Evolutionary conservation across 2,329 filamentous ascomycete genomes (phyloP), one percentile per base, ranked within the genome.

Genomic region (Ophiostoma sp.): DNA sequence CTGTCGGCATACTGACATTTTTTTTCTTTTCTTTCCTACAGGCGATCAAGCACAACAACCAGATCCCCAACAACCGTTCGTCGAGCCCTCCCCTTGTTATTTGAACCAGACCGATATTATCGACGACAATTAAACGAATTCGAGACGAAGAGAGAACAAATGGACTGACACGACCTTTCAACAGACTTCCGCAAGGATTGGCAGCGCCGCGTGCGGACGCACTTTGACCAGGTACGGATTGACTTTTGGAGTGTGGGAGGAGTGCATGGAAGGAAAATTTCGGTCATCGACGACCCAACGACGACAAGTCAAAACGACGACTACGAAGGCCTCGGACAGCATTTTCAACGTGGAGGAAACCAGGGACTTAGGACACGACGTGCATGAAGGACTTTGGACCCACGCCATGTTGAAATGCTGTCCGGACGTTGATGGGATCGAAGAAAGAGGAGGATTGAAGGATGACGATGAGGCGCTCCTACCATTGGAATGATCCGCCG

Each of bases 31-130:
- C 76, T 79, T 76, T 72, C 78, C 79, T 82, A 28, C 36, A 92
- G 95, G 93, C 95, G 90, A 97, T 98, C 94, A 97, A 97, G 92
- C 94, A 98, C 93, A 98, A 98, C 89, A 94, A 98, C 90, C 93
- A 95, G 89, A 92, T 98, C 86, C 92, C 93, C 85, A 93, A 95
- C 91, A 97, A 97, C 91, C 95, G 92, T 94, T 88, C 88, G 92
- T 82, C 73, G 75, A 74, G 77, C 76, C 78, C 75, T 76, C 76
- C 71, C 78, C 77, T 11, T 15, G 1, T 17, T 15, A 22, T 12
- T 7, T 36, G 17, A 45, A n/a, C 17, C 12, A 48, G 45, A 36
- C 3, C 17, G 45, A 42, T 11, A 7, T 4, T 7, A 55, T 55
- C 50, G 36, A 36, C 17, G 39, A 31, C 63, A 71, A 28, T 61